These are phyloP conservation scores for Apiospora rasikravindrae DNA, from an alignment of 2,329 filamentous ascomycete species.

Conservation along the genomic window DNA sequence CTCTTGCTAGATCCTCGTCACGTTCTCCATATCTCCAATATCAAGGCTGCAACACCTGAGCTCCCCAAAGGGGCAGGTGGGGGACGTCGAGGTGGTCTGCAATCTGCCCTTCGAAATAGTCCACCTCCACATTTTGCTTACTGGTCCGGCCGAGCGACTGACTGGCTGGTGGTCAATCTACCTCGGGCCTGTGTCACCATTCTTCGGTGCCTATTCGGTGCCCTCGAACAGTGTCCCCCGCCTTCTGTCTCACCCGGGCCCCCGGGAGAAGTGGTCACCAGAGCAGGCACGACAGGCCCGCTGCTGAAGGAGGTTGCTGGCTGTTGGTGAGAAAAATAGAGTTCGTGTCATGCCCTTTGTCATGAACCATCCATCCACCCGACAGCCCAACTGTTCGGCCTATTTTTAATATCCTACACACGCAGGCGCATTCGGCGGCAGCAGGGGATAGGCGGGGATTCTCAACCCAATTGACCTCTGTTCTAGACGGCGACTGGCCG, in stretches of 20 bases:
- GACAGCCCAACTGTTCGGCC: neutral
- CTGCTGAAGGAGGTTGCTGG: too few relatives aligned
- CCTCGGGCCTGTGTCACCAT: neutral
- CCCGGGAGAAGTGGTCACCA: neutral
- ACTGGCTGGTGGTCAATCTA: neutral
- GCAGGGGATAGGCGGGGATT: neutral
- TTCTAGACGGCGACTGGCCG: neutral
- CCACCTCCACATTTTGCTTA: neutral
- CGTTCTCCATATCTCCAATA: constrained; percentile 8
- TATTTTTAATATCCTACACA: neutral
- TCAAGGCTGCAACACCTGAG: neutral
- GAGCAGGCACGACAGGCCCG: neutral
- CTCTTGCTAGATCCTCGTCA: neutral
- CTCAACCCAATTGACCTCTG: neutral
- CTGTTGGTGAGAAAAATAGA: neutral
- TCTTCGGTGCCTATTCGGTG: neutral
- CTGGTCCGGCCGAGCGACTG: neutral
- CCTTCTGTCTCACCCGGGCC: constrained; percentile 2
- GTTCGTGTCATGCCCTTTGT: neutral
- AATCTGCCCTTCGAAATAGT: neutral
- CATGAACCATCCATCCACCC: neutral
- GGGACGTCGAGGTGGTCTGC: neutral
- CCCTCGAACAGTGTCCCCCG: neutral
- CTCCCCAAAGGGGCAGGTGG: constrained; percentile 13
- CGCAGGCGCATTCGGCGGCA: neutral